Conservation (phyloP, 805 yeast genomes). For the Monosporozyma aerobia region DNA sequence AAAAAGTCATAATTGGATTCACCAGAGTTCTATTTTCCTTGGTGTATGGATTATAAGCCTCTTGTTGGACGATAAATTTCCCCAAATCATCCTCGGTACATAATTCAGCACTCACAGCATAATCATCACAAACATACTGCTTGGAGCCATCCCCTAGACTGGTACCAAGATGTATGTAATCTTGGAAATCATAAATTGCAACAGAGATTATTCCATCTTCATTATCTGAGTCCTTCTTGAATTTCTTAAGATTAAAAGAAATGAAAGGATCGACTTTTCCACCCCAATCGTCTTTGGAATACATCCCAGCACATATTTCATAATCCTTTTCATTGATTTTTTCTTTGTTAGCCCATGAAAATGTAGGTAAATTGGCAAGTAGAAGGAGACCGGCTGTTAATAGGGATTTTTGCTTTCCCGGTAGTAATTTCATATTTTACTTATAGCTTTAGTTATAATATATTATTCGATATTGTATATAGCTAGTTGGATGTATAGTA, state of each 20-base stretch:
- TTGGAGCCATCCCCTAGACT: constrained; percentile 33
- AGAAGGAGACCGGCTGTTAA: background rate
- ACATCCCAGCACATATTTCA: constrained; percentile 85
- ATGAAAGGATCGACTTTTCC: constrained; percentile 63
- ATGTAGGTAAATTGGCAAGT: background rate
- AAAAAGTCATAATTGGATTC: constrained; percentile 48
- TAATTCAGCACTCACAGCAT: constrained; percentile 44
- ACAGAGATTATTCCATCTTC: constrained; percentile 46
- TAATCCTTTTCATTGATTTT: constrained; percentile 41
- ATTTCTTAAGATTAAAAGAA: constrained; percentile 36
- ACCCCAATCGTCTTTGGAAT: constrained; percentile 77
- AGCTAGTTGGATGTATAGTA: background rate
- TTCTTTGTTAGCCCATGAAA: constrained; percentile 34
- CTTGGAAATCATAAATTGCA: constrained; percentile 77
- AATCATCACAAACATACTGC: constrained; percentile 68
- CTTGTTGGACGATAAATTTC: constrained; percentile 48
- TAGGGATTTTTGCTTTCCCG: background rate
- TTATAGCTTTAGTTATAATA: too few species aligned
- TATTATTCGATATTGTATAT: too few species aligned
- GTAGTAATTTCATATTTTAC: background rate
- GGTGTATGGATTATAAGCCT: constrained; percentile 34
- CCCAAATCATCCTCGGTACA: constrained; percentile 53
- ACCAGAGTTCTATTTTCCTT: constrained; percentile 45
- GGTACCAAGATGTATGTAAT: constrained; percentile 59
- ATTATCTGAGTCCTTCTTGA: constrained; percentile 23